Evolutionary conservation across 2,329 filamentous ascomycete species (phyloP).

Genomic region (Fusarium sp.): DNA sequence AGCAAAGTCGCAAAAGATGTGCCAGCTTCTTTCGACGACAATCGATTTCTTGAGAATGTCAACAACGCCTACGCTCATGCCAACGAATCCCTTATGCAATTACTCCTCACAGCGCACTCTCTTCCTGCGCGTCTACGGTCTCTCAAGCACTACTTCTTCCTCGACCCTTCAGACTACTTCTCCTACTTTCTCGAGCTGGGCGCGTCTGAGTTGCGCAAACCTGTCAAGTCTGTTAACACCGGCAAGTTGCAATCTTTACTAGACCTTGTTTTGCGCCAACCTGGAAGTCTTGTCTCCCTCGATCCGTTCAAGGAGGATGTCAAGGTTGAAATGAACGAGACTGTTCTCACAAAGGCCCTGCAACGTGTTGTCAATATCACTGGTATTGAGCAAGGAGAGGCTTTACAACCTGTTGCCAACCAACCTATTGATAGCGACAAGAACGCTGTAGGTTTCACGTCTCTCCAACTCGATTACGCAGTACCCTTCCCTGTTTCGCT

Average conservation of each 20-base stretch:
- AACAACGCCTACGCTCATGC: constrained; percentile 95
- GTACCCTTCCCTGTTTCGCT: constrained; percentile 96
- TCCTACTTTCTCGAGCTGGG: constrained; percentile 96
- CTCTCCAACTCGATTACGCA: constrained; percentile 91
- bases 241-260: constrained; percentile 94
- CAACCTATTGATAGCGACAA: constrained; percentile 83
- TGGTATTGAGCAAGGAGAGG: constrained; percentile 91
- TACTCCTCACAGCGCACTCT: constrained; percentile 92
- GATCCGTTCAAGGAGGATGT: constrained; percentile 99
- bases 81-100: constrained; percentile 90
- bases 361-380: constrained; percentile 98
- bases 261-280: constrained; percentile 96
- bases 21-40: constrained; percentile 93
- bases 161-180: constrained; percentile 98
- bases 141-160: constrained; percentile 98
- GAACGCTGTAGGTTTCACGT: constrained; percentile 90
- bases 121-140: constrained; percentile 88
- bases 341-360: constrained; percentile 90
- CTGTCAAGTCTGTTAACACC: constrained; percentile 88
- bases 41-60: constrained; percentile 93
- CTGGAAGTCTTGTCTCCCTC: constrained; percentile 90
- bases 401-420: constrained; percentile 78
- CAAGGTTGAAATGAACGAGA: constrained; percentile 96
- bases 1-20: constrained; percentile 89
- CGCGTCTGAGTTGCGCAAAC: constrained; percentile 89